phyloP scores from a whole-genome alignment of 2,329 filamentous ascomycete species.

The Madurella fahalii region DNA sequence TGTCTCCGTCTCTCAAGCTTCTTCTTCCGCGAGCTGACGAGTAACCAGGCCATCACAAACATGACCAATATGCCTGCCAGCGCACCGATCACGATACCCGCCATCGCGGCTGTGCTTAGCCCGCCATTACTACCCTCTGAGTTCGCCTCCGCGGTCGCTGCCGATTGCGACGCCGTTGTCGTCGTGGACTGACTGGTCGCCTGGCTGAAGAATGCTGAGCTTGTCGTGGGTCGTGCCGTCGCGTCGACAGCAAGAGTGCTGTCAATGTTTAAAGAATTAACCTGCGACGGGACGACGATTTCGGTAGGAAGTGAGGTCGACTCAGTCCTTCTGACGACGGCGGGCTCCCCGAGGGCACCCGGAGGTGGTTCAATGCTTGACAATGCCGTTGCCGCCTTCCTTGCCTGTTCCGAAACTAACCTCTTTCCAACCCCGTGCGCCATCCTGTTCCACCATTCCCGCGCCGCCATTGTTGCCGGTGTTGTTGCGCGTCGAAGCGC shows the following conservation, averaged over 20 bases:
- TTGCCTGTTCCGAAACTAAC: not conserved
- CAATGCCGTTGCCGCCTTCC: not conserved
- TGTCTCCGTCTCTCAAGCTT: constrained; percentile 50
- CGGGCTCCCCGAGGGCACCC: not conserved
- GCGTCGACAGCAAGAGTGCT: constrained; percentile 28
- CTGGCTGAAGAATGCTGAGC: not conserved
- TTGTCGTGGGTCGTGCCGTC: not conserved
- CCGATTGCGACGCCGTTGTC: constrained; percentile 15
- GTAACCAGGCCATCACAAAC: constrained; percentile 64
- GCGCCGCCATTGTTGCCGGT: constrained; percentile 2
- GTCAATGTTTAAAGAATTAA: not conserved
- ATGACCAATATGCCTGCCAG: constrained; percentile 64
- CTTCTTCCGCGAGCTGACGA: constrained; percentile 68
- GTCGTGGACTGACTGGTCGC: constrained; percentile 14
- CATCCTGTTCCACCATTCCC: constrained; percentile 6
- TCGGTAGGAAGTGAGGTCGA: not conserved
- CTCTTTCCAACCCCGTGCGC: constrained; percentile 3
- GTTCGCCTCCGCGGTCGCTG: constrained; percentile 19
- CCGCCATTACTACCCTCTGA: constrained; percentile 28
- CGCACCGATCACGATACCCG: constrained; percentile 81
- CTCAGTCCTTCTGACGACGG: not conserved
- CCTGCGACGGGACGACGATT: not conserved
- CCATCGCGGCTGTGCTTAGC: constrained; percentile 52
- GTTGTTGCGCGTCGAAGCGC: not conserved
- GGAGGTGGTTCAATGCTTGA: not conserved